These are phyloP conservation scores for Fusarium scirpi DNA, from an alignment of 2,329 filamentous ascomycete species.

Conservation along the genomic window DNA sequence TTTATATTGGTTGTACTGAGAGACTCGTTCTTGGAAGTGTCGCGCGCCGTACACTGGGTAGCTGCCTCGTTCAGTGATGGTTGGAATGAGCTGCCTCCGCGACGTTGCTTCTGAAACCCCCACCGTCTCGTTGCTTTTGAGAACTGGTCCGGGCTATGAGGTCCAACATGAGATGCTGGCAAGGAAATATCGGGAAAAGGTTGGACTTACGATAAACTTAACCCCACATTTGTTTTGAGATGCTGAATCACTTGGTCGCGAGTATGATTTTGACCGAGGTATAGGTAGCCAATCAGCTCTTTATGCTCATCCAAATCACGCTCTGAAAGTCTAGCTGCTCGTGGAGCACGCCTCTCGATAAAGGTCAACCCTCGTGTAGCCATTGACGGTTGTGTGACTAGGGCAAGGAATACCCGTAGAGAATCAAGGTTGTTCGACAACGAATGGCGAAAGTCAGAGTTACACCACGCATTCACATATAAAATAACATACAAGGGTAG, in stretches of 20 bases:
- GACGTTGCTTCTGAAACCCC: slow-evolving; percentile 6
- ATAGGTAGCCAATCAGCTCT: neutral
- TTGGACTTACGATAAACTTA: neutral
- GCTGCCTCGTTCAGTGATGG: rapidly evolving
- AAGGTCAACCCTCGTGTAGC: neutral
- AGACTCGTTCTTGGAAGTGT: neutral
- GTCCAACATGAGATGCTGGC: neutral
- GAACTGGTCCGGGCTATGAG: neutral
- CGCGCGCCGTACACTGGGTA: neutral
- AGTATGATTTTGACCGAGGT: neutral
- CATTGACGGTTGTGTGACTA: neutral
- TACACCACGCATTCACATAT: neutral
- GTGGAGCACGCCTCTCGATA: neutral
- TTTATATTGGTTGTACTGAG: neutral
- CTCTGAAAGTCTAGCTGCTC: neutral
- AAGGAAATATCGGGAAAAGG: rapidly evolving
- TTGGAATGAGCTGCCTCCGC: neutral
- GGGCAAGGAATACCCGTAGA: neutral
- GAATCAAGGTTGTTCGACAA: neutral
- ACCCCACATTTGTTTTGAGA: neutral
- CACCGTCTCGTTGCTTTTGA: slow-evolving; percentile 10
- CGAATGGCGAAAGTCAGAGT: neutral
- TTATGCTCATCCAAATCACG: neutral
- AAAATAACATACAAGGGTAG: neutral
- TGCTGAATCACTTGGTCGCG: slow-evolving; percentile 1